A percentile compares a stretch with the other conserved stretches of the same genome.
Evolutionary conservation across 2,329 filamentous ascomycete species (phyloP).

Genomic region (Ceratocystis cacaofunesta): DNA sequence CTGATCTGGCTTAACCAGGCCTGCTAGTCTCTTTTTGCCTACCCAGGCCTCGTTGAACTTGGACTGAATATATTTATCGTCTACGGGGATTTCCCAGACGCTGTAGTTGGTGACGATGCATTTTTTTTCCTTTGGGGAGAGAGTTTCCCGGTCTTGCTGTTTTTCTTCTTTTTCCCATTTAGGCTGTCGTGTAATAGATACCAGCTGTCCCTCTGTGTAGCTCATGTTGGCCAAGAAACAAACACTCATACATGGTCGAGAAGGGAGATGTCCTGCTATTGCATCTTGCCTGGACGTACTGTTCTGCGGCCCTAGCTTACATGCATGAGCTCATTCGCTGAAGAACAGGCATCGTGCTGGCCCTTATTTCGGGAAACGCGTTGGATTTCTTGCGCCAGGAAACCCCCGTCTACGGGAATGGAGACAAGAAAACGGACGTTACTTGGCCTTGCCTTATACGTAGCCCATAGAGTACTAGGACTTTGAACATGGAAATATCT

Average conservation of each 20-base stretch:
- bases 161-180: background rate
- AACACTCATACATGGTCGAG: background rate
- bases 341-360: background rate
- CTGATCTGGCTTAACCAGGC: background rate
- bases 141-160: background rate
- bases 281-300: background rate
- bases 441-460: too few relatives aligned
- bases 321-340: background rate
- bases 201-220: background rate
- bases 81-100: background rate
- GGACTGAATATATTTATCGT: background rate
- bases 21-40: background rate
- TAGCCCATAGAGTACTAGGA: too few relatives aligned
- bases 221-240: background rate
- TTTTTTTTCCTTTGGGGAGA: too few relatives aligned
- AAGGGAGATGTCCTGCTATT: background rate
- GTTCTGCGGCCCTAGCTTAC: background rate
- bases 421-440: too few relatives aligned
- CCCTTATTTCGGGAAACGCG: background rate
- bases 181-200: background rate
- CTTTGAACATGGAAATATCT: too few relatives aligned
- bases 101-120: background rate
- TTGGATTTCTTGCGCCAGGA: background rate
- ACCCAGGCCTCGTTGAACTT: background rate
- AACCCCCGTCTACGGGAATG: too few relatives aligned